phyloP scores from a whole-genome alignment of 148 eudicot species.

The Fallopia convolvulus region DNA sequence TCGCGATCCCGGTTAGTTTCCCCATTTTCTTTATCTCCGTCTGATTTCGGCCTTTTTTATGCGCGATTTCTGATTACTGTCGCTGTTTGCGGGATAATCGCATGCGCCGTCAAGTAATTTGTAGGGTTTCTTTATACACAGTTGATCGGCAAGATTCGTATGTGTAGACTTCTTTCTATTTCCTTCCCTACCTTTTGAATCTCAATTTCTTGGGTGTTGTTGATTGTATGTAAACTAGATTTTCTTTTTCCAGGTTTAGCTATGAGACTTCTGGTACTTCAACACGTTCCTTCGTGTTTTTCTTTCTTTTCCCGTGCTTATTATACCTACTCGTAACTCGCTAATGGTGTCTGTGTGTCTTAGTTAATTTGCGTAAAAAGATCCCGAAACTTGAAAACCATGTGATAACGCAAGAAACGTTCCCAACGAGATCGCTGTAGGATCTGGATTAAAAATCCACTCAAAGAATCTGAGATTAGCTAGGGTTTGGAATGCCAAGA shows the following conservation, averaged over 20 bases:
- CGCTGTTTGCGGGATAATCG: neutral
- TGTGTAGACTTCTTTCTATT: neutral
- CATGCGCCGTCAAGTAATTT: neutral
- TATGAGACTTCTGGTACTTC: neutral
- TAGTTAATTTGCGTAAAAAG: neutral
- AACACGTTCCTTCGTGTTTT: neutral
- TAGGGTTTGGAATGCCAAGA: too few species aligned
- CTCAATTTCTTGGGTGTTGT: neutral
- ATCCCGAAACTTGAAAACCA: neutral
- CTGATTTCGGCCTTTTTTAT: neutral
- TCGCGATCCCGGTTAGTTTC: slow-evolving; percentile 17
- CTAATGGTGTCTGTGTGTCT: too few species aligned
- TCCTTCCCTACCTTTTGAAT: neutral
- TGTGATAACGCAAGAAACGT: too few species aligned
- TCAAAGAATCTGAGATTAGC: too few species aligned
- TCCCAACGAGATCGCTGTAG: too few species aligned
- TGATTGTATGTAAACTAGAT: neutral
- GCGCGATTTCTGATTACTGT: neutral
- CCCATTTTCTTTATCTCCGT: neutral
- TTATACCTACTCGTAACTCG: too few species aligned
- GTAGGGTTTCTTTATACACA: neutral
- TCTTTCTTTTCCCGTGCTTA: neutral
- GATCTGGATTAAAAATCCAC: too few species aligned
- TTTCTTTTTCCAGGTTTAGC: neutral
- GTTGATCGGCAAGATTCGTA: neutral